Evolutionary conservation across 2,329 filamentous ascomycete species (phyloP), one percentile per base, ranked within the genome.

Genomic region (Ascochyta pisi): DNA sequence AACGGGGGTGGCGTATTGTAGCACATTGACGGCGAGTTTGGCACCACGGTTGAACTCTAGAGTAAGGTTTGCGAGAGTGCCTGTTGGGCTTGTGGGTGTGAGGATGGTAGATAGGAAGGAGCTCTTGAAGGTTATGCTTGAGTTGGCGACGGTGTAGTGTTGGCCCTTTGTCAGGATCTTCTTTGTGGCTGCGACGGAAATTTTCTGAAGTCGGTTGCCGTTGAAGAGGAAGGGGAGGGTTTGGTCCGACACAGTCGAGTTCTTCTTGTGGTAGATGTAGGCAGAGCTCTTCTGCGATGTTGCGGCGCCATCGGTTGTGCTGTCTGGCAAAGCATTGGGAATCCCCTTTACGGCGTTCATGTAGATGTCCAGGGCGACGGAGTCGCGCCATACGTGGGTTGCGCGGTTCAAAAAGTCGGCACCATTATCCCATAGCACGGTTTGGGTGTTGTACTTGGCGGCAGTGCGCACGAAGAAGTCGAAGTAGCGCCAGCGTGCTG

Each of bases 401-500:
- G 71, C 71, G 34, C 84, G 81, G 61, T 86, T 76, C 10, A 86
- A 75, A 37, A 84, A 81, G 61, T 86, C 84, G 2, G 77, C 66
- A 0, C 84, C 84, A 54, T 86, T 87, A 64, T 87, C 85, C 85
- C 84, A 87, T 6, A 87, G 67, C 1, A 86, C 74, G 3, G 80
- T 77, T 1, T 80, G 71, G 7, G 82, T 83, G 57, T 81, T 76
- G 61, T 84, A 82, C 41, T 80, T 77, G 1, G 73, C 76, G 0
- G 82, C 81, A 0, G 78, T 81, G 26, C 79, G 78, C 19, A 81
- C 69, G 49, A 87, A 76, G 55, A 79, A 78, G 67, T 87, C 84
- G 49, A 80, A 82, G 66, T 85, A 87, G 52, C 81, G 82, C 81
- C 84, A 86, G 41, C 84, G 76, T 1, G 81, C 84, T 0, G 82